Evolutionary conservation across 352 stramenopile species (phyloP).

Genomic region (Pythium sukuiense): DNA sequence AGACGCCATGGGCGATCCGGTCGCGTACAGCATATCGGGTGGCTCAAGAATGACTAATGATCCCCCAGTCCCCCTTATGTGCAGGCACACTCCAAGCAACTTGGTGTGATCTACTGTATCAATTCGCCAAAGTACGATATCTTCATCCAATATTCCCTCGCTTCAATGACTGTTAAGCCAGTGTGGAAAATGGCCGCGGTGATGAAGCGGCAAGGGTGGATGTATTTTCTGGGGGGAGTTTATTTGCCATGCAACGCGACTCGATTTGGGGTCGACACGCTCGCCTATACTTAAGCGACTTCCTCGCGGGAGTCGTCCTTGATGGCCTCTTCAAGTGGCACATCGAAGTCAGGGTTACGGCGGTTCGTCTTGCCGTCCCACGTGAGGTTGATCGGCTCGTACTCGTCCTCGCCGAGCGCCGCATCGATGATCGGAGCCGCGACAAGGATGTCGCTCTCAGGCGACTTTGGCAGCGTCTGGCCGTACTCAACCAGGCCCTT

Average conservation of each 20-base stretch:
- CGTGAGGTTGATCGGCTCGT: constrained; percentile 81
- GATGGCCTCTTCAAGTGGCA: constrained; percentile 67
- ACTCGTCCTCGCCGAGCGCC: constrained; percentile 62
- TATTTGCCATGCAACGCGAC: constrained; percentile 10
- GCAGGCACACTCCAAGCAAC: constrained; percentile 3
- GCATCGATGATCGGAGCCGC: constrained; percentile 76
- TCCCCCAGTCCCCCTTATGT: constrained; percentile 4
- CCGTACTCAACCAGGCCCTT: constrained; percentile 79
- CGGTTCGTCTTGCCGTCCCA: constrained; percentile 81
- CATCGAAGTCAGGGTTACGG: constrained; percentile 84
- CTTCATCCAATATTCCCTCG: neutral
- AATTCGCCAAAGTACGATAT: constrained; percentile 1
- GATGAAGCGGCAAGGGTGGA: neutral
- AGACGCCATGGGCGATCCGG: constrained; percentile 6
- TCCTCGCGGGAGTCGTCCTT: constrained; percentile 45
- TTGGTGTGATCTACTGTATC: neutral
- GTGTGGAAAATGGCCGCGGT: too few species aligned
- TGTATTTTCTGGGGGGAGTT: constrained; percentile 2
- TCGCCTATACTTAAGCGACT: constrained; percentile 21
- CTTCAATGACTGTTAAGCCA: neutral
- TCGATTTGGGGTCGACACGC: neutral
- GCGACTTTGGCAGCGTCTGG: constrained; percentile 72
- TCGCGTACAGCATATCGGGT: constrained; percentile 10
- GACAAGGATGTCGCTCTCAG: constrained; percentile 82
- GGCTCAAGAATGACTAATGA: neutral